Evolutionary conservation across 2,329 filamentous ascomycete genomes (phyloP).

Genomic region (Botryosphaeria agaves): DNA sequence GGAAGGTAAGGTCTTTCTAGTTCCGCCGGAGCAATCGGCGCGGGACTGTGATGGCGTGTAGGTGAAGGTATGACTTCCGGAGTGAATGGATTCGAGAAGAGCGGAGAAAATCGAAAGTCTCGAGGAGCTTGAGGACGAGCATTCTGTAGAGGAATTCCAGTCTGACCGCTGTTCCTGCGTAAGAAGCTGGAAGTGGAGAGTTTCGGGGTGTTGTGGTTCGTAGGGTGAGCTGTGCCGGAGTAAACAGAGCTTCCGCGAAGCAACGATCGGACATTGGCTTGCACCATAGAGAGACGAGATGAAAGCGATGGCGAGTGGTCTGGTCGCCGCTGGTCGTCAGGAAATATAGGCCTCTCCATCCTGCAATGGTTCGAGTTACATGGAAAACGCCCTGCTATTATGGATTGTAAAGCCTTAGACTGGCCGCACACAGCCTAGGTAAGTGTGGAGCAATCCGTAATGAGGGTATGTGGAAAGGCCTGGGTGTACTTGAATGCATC

Average conservation of each 20-base stretch:
- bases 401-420: no score
- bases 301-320: no score
- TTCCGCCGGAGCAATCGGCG: no score
- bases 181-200: not conserved
- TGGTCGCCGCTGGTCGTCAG: no score
- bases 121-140: not conserved
- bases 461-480: no score
- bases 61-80: not conserved
- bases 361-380: no score
- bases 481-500: no score
- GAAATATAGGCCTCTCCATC: no score
- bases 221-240: not conserved
- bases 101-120: not conserved
- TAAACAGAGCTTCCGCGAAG: not conserved
- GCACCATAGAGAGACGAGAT: constrained; percentile 1
- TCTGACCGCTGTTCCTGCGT: not conserved
- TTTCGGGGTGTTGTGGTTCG: constrained; percentile 1
- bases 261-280: constrained; percentile 1
- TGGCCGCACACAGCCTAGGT: no score
- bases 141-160: not conserved
- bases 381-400: no score
- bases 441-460: no score
- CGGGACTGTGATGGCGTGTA: not conserved
- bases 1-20: no score
- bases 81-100: not conserved